Conservation (phyloP, 805 yeast genomes). For the Yarrowia sp. region DNA sequence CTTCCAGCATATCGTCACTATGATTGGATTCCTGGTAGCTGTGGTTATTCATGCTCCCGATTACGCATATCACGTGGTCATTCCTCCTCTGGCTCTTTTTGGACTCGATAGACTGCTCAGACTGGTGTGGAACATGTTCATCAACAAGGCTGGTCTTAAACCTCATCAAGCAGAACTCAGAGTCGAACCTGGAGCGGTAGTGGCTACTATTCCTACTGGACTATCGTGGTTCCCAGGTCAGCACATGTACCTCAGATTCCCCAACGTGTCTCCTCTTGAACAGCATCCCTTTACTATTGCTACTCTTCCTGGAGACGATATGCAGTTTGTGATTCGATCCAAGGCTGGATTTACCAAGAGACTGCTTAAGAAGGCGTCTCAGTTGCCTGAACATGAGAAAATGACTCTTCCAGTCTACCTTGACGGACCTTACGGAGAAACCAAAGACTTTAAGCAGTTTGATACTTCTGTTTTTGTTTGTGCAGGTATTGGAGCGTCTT, state of each 20-base stretch:
- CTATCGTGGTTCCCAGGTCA: conserved; percentile 49
- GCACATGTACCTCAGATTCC: conserved; percentile 46
- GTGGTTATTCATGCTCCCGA: conserved; percentile 33
- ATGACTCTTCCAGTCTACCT: conserved; percentile 40
- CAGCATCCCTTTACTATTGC: conserved; percentile 52
- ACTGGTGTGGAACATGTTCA: conserved; percentile 22
- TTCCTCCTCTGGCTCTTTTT: conserved; percentile 33
- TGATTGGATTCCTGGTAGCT: conserved; percentile 33
- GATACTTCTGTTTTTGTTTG: conserved; percentile 44
- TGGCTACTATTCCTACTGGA: conserved; percentile 10
- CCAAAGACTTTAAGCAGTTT: conserved; percentile 46
- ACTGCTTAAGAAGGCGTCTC: conserved; percentile 38
- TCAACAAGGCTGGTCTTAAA: conserved; percentile 28
- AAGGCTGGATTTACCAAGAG: conserved; percentile 47
- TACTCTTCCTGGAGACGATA: conserved; percentile 42
- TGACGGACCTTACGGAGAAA: conserved; percentile 46
- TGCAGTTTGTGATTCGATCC: conserved; percentile 44
- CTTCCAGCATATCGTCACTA: conserved; percentile 33
- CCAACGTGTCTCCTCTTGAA: conserved; percentile 43
- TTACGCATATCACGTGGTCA: conserved; percentile 32
- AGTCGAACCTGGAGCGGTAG: conserved; percentile 19
- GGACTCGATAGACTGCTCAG: conserved; percentile 33
- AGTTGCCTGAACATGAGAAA: conserved; percentile 30
- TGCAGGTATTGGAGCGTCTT: conserved; percentile 50
- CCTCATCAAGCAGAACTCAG: conserved; percentile 29